These are phyloP conservation scores for Fusarium napiforme DNA, from an alignment of 2,329 filamentous ascomycete genomes.

Conservation along the genomic window DNA sequence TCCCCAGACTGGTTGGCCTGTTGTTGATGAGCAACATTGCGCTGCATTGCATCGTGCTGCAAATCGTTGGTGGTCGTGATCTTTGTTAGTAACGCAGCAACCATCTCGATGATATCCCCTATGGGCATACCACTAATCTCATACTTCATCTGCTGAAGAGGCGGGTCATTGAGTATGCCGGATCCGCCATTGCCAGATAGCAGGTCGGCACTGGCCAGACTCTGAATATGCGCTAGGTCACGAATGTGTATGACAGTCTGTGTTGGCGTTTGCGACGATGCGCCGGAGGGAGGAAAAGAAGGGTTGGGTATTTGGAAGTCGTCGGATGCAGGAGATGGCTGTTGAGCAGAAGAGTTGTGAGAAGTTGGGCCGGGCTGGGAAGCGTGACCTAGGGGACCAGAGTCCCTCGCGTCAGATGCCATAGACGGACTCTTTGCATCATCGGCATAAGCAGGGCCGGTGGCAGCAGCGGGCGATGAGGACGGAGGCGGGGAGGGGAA, in stretches of 20 bases:
- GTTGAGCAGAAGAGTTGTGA: constrained; percentile 39
- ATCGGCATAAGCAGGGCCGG: constrained; percentile 52
- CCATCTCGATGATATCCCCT: constrained; percentile 98
- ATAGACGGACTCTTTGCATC: constrained; percentile 60
- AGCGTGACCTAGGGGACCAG: constrained; percentile 44
- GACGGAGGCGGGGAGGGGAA: constrained; percentile 67
- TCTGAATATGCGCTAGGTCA: constrained; percentile 91
- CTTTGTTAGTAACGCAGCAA: constrained; percentile 93
- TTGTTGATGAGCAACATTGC: constrained; percentile 69
- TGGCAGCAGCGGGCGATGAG: constrained; percentile 58
- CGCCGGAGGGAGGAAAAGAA: constrained; percentile 48
- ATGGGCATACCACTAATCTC: constrained; percentile 99
- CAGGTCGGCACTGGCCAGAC: constrained; percentile 82
- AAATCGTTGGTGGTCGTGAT: constrained; percentile 97
- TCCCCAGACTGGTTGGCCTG: constrained; percentile 62
- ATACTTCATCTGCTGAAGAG: constrained; percentile 73
- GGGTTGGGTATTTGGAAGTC: constrained; percentile 53
- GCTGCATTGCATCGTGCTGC: constrained; percentile 91
- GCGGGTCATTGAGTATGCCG: constrained; percentile 62
- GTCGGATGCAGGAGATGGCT: constrained; percentile 52
- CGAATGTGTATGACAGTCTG: constrained; percentile 79
- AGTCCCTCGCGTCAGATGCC: constrained; percentile 55
- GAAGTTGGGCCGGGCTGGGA: constrained; percentile 36
- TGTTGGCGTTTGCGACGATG: constrained; percentile 45
- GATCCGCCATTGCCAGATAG: constrained; percentile 60